Conservation (phyloP, 495 filamentous ascomycete genomes). For the Thermothielavioides terrestris region DNA sequence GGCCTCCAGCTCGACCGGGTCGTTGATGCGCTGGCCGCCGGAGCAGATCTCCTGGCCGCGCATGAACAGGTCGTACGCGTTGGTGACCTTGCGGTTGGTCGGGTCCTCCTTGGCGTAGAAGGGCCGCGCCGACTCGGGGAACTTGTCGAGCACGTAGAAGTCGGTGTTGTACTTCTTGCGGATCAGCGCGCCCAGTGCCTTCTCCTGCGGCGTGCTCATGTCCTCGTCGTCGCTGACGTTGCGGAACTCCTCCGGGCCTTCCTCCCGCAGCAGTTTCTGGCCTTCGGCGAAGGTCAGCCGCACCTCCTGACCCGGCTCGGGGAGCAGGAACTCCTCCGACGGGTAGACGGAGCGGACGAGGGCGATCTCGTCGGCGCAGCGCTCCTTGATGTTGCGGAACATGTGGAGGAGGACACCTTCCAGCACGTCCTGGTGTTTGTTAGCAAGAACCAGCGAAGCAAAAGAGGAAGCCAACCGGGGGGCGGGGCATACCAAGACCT, state of each 20-base stretch:
- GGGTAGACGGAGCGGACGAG: conserved; percentile 56
- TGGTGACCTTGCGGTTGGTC: conserved; percentile 56
- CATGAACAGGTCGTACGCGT: conserved; percentile 90
- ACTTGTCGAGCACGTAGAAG: conserved; percentile 90
- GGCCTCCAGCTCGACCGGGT: conserved; percentile 57
- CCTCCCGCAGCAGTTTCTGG: conserved; percentile 70
- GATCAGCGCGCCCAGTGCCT: conserved; percentile 78
- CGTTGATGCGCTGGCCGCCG: conserved; percentile 79
- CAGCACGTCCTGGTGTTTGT: conserved; percentile 43
- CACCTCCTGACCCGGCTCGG: conserved; percentile 62
- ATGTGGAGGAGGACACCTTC: conserved; percentile 84
- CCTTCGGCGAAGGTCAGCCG: conserved; percentile 80
- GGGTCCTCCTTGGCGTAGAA: conserved; percentile 85
- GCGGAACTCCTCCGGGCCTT: conserved; percentile 60
- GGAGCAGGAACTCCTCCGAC: conserved; percentile 45
- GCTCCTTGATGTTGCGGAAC: conserved; percentile 49
- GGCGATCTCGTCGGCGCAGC: conserved; percentile 60
- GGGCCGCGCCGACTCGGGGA: conserved; percentile 73
- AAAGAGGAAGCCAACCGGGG: too few species aligned
- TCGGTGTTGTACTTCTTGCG: conserved; percentile 78
- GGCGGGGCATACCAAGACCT: conserved; percentile 48
- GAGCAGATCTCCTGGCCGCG: conserved; percentile 69
- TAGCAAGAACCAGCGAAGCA: neutral
- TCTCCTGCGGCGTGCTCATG: conserved; percentile 78
- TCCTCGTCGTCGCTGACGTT: conserved; percentile 68